These are phyloP conservation scores for Epithele typhae DNA, from an alignment of 768 basidiomycete species.

Conservation along the genomic window DNA sequence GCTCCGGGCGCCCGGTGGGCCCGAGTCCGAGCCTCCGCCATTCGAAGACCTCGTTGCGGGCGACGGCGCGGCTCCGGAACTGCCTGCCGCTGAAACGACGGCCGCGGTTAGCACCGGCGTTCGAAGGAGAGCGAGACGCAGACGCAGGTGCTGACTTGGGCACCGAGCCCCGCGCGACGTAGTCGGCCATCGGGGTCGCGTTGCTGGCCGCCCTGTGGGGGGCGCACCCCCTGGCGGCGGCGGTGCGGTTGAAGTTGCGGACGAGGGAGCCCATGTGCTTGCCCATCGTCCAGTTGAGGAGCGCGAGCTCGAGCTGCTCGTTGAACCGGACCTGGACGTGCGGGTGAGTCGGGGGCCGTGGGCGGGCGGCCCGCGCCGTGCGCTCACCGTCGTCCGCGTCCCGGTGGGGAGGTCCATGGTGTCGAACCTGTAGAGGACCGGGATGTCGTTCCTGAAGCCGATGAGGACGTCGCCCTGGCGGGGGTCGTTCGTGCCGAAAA, in stretches of 20 bases:
- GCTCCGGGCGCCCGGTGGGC: slow-evolving; percentile 34
- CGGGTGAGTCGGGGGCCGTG: too few species aligned
- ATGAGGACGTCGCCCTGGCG: slow-evolving; percentile 62
- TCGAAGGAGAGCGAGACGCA: too few species aligned
- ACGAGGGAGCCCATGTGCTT: slow-evolving; percentile 39
- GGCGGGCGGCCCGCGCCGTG: too few species aligned
- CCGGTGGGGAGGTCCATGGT: slow-evolving; percentile 39
- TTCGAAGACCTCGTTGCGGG: slow-evolving; percentile 57
- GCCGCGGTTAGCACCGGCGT: too few species aligned
- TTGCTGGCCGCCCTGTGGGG: too few species aligned
- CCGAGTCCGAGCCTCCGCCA: slow-evolving; percentile 54
- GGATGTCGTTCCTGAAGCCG: slow-evolving; percentile 30
- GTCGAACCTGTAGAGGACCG: slow-evolving; percentile 61
- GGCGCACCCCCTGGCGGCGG: too few species aligned
- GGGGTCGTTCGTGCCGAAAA: slow-evolving; percentile 67
- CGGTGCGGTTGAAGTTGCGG: slow-evolving; percentile 48
- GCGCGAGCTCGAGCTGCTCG: slow-evolving; percentile 46
- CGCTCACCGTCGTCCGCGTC: slow-evolving; percentile 46
- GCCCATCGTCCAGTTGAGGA: slow-evolving; percentile 41
- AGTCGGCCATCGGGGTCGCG: slow-evolving; percentile 56
- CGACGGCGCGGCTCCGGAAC: slow-evolving; percentile 32
- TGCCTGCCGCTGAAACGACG: slow-evolving; percentile 51
- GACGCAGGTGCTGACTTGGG: slow-evolving; percentile 36
- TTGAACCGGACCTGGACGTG: slow-evolving; percentile 11
- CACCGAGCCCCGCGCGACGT: slow-evolving; percentile 50